These are phyloP conservation scores for Podaxis pistillaris DNA, from an alignment of 768 basidiomycete species.

Conservation along the genomic window DNA sequence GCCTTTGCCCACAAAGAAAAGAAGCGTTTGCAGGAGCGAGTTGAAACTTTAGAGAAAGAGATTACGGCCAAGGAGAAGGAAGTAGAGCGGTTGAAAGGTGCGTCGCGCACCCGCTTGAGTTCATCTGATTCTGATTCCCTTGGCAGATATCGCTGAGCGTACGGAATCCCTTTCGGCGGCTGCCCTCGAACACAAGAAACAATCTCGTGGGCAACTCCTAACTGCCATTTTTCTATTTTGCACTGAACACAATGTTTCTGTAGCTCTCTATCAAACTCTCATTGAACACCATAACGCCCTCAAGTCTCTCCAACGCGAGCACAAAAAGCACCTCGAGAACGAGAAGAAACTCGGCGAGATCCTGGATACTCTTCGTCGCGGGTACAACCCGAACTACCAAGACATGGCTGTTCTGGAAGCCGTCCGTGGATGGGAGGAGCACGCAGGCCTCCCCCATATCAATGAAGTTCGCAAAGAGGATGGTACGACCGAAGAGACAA, in stretches of 20 bases:
- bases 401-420: slow-evolving; percentile 99
- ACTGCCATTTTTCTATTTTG: neutral
- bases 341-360: slow-evolving; percentile 82
- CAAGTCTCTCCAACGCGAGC: slow-evolving; percentile 70
- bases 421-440: slow-evolving; percentile 88
- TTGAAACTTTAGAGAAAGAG: slow-evolving; percentile 53
- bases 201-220: slow-evolving; percentile 63
- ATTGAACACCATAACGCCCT: slow-evolving; percentile 73
- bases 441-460: slow-evolving; percentile 68
- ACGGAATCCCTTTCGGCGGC: slow-evolving; percentile 78
- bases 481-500: slow-evolving; percentile 30
- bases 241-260: slow-evolving; percentile 1
- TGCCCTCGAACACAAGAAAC: slow-evolving; percentile 79
- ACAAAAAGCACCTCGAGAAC: slow-evolving; percentile 70
- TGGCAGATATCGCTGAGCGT: slow-evolving; percentile 70
- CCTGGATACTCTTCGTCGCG: slow-evolving; percentile 71
- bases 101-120: slow-evolving; percentile 2
- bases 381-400: slow-evolving; percentile 98
- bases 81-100: slow-evolving; percentile 72
- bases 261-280: slow-evolving; percentile 80
- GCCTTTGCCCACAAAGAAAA: slow-evolving; percentile 88
- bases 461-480: slow-evolving; percentile 58
- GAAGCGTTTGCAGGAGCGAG: slow-evolving; percentile 68
- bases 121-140: neutral
- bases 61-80: slow-evolving; percentile 67